Evolutionary conservation across 129 eudicot genomes (phyloP).

Genomic region (Helichrysum umbraculigerum): DNA sequence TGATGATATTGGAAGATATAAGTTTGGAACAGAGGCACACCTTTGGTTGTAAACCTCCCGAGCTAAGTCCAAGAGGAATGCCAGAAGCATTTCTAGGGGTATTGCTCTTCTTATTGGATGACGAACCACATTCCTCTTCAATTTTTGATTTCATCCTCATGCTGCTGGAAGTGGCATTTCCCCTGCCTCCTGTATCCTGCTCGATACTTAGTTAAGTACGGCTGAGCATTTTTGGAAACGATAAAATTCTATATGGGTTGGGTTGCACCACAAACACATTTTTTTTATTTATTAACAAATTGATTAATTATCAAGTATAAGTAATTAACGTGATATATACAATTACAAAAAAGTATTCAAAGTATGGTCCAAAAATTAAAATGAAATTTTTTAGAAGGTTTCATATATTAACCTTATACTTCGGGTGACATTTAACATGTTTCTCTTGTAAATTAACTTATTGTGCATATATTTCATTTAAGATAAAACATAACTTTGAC

Average conservation of each 20-base stretch:
- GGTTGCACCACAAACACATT: neutral
- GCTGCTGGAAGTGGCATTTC: slow-evolving; percentile 35
- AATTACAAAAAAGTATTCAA: neutral
- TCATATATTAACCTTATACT: neutral
- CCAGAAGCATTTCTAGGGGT: slow-evolving; percentile 35
- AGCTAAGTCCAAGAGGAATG: slow-evolving; percentile 83
- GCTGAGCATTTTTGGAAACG: neutral
- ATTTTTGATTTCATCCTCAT: slow-evolving; percentile 25
- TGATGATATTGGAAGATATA: neutral
- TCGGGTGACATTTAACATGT: neutral
- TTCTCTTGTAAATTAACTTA: neutral
- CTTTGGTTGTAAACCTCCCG: slow-evolving; percentile 82
- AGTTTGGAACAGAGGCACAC: slow-evolving; percentile 35
- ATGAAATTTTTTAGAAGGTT: neutral
- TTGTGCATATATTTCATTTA: neutral
- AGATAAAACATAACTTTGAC: neutral
- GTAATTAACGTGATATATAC: neutral
- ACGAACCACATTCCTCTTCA: slow-evolving; percentile 33
- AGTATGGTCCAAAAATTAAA: neutral
- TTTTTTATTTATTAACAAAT: no score
- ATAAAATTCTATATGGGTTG: neutral
- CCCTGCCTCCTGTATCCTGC: slow-evolving; percentile 33
- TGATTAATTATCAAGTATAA: neutral
- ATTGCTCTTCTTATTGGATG: slow-evolving; percentile 32
- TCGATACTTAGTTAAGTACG: slow-evolving; percentile 21